A percentile compares a stretch with the other conserved stretches of the same genome.
These are phyloP conservation scores for Aspergillus versicolor DNA, from an alignment of 2,329 filamentous ascomycete species.

Conservation along the genomic window DNA sequence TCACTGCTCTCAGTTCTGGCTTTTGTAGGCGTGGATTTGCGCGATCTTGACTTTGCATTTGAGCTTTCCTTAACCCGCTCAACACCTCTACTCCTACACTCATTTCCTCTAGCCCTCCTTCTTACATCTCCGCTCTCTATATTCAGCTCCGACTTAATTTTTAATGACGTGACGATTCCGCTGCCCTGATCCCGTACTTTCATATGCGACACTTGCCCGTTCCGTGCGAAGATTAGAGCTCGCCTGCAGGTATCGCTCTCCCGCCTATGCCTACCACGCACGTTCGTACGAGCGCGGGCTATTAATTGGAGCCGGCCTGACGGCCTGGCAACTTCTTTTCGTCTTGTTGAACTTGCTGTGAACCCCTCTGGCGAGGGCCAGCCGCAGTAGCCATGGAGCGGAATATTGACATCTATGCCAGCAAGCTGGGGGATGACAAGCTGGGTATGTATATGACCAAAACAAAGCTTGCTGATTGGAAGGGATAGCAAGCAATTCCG, in stretches of 20 bases:
- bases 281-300: slow-evolving; percentile 27
- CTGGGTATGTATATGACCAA: slow-evolving; percentile 40
- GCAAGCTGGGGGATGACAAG: slow-evolving; percentile 49
- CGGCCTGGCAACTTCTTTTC: slow-evolving; percentile 37
- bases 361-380: slow-evolving; percentile 20
- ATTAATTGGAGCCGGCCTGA: slow-evolving; percentile 34
- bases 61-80: slow-evolving; percentile 14
- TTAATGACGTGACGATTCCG: slow-evolving; percentile 35
- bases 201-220: slow-evolving; percentile 27
- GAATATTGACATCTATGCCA: slow-evolving; percentile 51
- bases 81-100: slow-evolving; percentile 15
- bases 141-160: slow-evolving; percentile 15
- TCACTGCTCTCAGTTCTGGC: slow-evolving; percentile 27
- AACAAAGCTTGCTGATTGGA: background rate
- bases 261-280: slow-evolving; percentile 31
- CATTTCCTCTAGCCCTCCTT: slow-evolving; percentile 13
- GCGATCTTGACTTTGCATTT: slow-evolving; percentile 24
- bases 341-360: slow-evolving; percentile 18
- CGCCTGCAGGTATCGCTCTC: slow-evolving; percentile 20
- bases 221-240: slow-evolving; percentile 24
- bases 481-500: background rate
- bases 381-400: slow-evolving; percentile 39
- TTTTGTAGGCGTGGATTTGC: slow-evolving; percentile 32
- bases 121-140: slow-evolving; percentile 13
- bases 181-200: slow-evolving; percentile 18